Evolutionary conservation across 73 alveolate genomes (phyloP), one percentile per base, ranked within the genome.

Genomic region (Diophrys appendiculata): DNA sequence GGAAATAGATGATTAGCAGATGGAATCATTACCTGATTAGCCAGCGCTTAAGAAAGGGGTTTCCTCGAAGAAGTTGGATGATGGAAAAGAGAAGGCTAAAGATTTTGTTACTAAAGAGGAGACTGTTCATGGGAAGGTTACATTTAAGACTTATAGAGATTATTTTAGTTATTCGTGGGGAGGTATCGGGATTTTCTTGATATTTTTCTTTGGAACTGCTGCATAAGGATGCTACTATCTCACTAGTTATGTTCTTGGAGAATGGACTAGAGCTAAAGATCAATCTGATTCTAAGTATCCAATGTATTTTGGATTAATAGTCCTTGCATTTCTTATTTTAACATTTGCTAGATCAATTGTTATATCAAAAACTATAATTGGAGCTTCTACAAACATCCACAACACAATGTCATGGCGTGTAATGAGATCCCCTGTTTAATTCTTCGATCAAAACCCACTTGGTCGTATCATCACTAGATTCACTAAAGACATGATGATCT

Each of bases 401-500:
- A 76, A 55, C 3, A 25, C 56, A 33, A 76, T 76, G 85, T 55
- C 70, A 24, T 56, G 73, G 85, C 56, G 26, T 0, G 14, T 76
- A 24, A 11, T 76, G 22, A 0, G 77, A 31, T 43, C 85, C n/a
- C 77, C 85, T 8, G 77, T 76, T 22, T 18, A 27, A 0, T 95
- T 89, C 90, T 95, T 83, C 81, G 98, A 95, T 76, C 71, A 87
- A 29, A 90, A 88, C 35, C 96, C 98, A 31, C 54, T 91, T 30
- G 99, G 98, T 18, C 83, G 95, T 65, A 82, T 95, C 29, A 65
- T 95, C 65, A 94, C 93, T 69, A 78, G 97, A 52, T 92, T 95
- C 69, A 74, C 98, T 18, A 89, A 91, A 68, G 99, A 95, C 75
- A 3, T 67, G 35, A 18, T 67, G 54, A 28, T 18, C 54, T 2